Evolutionary conservation across 768 basidiomycete genomes (phyloP).

Genomic region (Suillus occidentalis): DNA sequence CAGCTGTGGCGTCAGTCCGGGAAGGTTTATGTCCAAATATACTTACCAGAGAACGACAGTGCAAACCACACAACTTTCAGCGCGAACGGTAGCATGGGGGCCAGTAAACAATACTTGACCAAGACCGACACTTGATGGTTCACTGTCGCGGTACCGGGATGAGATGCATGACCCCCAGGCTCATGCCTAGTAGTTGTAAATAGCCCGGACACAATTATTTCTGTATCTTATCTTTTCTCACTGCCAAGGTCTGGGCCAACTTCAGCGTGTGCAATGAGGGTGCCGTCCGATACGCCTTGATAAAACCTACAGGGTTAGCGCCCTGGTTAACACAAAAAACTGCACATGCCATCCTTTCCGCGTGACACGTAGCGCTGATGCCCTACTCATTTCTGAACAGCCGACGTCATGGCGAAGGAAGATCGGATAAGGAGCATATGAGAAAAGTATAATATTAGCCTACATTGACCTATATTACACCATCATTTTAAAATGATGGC

Average conservation of each 20-base stretch:
- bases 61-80: conserved; percentile 60
- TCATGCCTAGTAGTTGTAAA: neutral
- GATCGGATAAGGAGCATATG: neutral
- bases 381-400: neutral
- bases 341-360: neutral
- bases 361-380: neutral
- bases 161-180: neutral
- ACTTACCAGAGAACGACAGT: conserved; percentile 53
- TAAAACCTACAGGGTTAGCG: neutral
- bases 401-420: neutral
- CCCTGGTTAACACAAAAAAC: neutral
- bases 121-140: neutral
- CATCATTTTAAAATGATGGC: neutral
- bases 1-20: neutral
- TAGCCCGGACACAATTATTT: neutral
- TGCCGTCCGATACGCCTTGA: neutral
- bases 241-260: neutral
- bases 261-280: neutral
- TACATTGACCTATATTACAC: neutral
- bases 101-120: neutral
- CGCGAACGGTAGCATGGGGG: conserved; percentile 52
- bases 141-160: neutral
- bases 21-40: neutral
- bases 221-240: neutral
- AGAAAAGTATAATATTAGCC: neutral